Conservation (phyloP, 225 moss, liverwort and hornwort genomes). For the Pseudisothecium myosuroides region DNA sequence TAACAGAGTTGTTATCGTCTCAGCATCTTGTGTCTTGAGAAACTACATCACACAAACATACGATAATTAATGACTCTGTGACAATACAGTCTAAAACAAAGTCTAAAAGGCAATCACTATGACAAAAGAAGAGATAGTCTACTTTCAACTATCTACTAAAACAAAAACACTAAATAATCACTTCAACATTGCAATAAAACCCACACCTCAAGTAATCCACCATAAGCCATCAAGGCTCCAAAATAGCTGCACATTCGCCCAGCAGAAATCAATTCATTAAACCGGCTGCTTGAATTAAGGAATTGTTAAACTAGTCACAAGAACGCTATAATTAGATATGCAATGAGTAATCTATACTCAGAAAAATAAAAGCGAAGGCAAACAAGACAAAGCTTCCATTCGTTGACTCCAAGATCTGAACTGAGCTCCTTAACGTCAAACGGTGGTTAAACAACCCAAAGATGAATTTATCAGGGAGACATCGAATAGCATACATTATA, state of each 20-base stretch:
- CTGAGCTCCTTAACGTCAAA: background rate
- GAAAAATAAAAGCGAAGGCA: background rate
- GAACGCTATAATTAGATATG: background rate
- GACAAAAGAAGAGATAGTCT: background rate
- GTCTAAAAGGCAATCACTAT: background rate
- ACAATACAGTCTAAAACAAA: background rate
- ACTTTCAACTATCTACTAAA: background rate
- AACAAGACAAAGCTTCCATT: background rate
- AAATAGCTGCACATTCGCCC: conserved; percentile 64
- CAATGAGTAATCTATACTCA: background rate
- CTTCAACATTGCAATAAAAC: background rate
- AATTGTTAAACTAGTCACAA: background rate
- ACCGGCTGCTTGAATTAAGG: background rate
- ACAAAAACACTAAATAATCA: background rate
- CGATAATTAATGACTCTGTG: background rate
- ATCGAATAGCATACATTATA: background rate
- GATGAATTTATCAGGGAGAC: background rate
- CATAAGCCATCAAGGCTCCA: conserved; percentile 81
- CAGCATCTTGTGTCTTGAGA: conserved; percentile 77
- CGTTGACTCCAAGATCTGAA: background rate
- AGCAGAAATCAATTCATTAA: background rate
- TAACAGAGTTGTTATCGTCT: conserved; percentile 54
- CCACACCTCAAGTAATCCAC: conserved; percentile 68
- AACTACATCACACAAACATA: conserved; percentile 33
- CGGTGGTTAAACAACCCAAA: background rate